Evolutionary conservation across 148 eudicot genomes (phyloP), one percentile per base, ranked within the genome.

Genomic region (Rhododendron molle): DNA sequence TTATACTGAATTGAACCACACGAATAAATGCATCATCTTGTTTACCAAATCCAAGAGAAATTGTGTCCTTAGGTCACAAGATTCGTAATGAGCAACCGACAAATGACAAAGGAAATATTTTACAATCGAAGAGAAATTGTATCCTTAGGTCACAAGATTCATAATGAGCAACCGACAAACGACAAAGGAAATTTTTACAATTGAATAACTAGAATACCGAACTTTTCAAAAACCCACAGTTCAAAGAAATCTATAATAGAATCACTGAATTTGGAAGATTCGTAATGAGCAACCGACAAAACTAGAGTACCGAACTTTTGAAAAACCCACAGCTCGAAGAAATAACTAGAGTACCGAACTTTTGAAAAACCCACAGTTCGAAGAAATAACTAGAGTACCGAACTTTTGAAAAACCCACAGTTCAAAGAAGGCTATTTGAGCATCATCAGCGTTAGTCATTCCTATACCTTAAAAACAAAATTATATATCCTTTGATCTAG

Each of bases 271-370:
- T 71, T 32, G 16, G 34, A 71, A 71, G 76, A 71, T 7, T 65
- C 71, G 30, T n/a, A 65, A 65, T 65, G 76, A 71, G 76, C 20
- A 71, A 71, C 76, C 40, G 6, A 71, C 21, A 71, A 71, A 71
- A 67, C 77, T 82, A 38, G 21, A 38, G 36, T 82, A 81, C 83
- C 71, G 15, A 81, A 81, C 49, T 58, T 81, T 38, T 38, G 32
- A n/a, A 81, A 81, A 56, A 81, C 32, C 72, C 16, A 38, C 0
- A 49, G 82, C 9, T 46, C 12, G 2, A 46, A 46, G 49, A 46
- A 46, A 7, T 10, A 30, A 54, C 67, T 30, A 50, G 43, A 34
- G 30, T 50, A 81, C 65, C 74, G 74, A 69, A 69, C 36, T 69
- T 28, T 69, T 28, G 36, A 69, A 69, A 67, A n/a, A 65, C 71